These are phyloP conservation scores for Fulvia fulva DNA, from an alignment of 2,329 filamentous ascomycete genomes.

Conservation along the genomic window DNA sequence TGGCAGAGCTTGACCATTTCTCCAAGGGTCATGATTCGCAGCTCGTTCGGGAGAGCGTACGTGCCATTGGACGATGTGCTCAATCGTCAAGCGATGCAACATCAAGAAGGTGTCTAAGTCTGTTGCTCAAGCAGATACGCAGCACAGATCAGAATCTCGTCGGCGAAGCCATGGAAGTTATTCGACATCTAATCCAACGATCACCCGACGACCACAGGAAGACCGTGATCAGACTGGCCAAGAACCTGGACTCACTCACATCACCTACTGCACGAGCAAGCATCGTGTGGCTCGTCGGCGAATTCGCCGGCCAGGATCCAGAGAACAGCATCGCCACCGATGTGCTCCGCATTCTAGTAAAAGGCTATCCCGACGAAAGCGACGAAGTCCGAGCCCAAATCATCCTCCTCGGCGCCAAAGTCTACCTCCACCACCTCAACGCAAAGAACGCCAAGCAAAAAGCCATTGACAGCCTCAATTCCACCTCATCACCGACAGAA, in stretches of 20 bases:
- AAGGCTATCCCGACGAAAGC: conserved; percentile 77
- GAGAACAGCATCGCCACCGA: conserved; percentile 91
- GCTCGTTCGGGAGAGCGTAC: conserved; percentile 81
- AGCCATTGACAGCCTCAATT: conserved; percentile 26
- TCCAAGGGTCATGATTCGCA: conserved; percentile 69
- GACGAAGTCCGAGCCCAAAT: conserved; percentile 89
- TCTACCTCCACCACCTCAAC: conserved; percentile 86
- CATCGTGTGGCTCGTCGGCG: conserved; percentile 95
- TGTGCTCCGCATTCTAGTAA: conserved; percentile 80
- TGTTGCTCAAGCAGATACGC: conserved; percentile 82
- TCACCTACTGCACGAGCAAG: conserved; percentile 86
- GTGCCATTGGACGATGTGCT: conserved; percentile 89
- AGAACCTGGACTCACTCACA: conserved; percentile 82
- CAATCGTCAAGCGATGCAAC: conserved; percentile 65
- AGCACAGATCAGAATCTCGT: conserved; percentile 83
- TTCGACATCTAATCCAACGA: conserved; percentile 91
- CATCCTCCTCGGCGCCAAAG: conserved; percentile 87
- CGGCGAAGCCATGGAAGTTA: conserved; percentile 89
- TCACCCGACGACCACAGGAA: conserved; percentile 74
- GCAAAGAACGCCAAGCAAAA: conserved; percentile 45
- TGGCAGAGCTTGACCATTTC: conserved; percentile 93
- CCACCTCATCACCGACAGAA: background rate
- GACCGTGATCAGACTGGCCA: conserved; percentile 84
- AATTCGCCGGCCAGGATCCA: conserved; percentile 73
- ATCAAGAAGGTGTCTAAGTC: conserved; percentile 71